phyloP scores from a whole-genome alignment of 1,139 yeast genomes.

The Nakaseomyces uthaithaninus region DNA sequence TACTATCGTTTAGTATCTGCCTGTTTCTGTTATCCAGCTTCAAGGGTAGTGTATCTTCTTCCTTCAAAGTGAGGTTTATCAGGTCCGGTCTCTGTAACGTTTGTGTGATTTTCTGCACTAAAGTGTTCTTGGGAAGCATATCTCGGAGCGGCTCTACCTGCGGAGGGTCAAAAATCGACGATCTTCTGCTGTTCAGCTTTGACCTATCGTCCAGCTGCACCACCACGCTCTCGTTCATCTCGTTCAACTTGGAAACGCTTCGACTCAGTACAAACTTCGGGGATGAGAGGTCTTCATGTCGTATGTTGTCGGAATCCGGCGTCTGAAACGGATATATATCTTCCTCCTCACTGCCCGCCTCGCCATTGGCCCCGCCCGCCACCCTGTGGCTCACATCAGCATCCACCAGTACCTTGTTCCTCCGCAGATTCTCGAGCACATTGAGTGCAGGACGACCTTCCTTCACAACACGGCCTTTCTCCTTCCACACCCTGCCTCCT shows the following conservation, averaged over 20 bases:
- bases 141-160: constrained; percentile 1
- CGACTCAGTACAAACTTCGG: constrained; percentile 4
- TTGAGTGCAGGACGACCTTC: not conserved
- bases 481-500: not conserved
- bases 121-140: not conserved
- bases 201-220: constrained; percentile 5
- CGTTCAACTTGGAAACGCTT: constrained; percentile 3
- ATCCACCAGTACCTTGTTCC: not conserved
- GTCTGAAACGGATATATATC: not conserved
- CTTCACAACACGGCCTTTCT: constrained; percentile 1
- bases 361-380: not conserved
- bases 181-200: constrained; percentile 3
- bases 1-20: constrained; percentile 1
- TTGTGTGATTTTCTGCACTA: not conserved
- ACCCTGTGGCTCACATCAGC: not conserved
- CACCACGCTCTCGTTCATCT: constrained; percentile 2
- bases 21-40: constrained; percentile 6
- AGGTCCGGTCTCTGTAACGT: not conserved
- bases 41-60: not conserved
- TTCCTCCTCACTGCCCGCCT: not conserved
- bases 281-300: not conserved
- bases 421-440: not conserved
- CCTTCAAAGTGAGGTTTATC: not conserved
- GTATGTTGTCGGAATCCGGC: constrained; percentile 3
- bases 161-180: constrained; percentile 1